Evolutionary conservation across 768 basidiomycete genomes (phyloP), one percentile per base, ranked within the genome.

Genomic region (Auriscalpium microsporum): DNA sequence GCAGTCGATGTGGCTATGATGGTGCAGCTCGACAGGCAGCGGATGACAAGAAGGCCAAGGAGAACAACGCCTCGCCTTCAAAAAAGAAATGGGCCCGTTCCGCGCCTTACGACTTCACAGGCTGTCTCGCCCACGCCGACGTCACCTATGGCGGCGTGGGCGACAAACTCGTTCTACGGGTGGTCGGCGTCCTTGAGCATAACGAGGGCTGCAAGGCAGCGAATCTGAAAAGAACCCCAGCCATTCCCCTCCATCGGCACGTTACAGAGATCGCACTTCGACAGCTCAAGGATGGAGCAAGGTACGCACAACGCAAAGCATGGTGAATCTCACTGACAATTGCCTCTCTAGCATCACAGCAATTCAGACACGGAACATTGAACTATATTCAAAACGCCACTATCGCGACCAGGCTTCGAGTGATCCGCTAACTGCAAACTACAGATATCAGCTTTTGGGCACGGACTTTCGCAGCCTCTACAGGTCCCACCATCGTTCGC

Each of bases 51-150:
- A 21, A 28, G 7, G 28, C 28, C 2, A 28, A 0, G 28, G 2
- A 28, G 4, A 28, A 28, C 7, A 28, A 28, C 28, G 28, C 28
- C 1, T 28, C 28, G 1, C 28, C 19, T 8, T 23, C 19, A 0
- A 9, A n/a, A 23, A 14, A 19, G 9, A 11, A 1, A 1, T 57
- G 52, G 49, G 23, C 53, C 10, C 57, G 49, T 7, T 40, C 40
- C 10, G 52, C 56, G 1, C 50, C 62, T 5, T 62, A 60, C 49
- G 50, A 55, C 16, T 71, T 65, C 56, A 68, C 67, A 8, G 68
- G 67, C 11, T 74, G 73, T 53, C 62, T 71, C 8, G 72, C 68
- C 1, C 72, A 73, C 59, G 65, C 59, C 0, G 72, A 73, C 8
- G 55, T 74, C 40, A 69, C 66, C 1, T 62, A 61, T 23, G n/a